phyloP scores from a whole-genome alignment of 345 rosid species.

The Heritiera littoralis region DNA sequence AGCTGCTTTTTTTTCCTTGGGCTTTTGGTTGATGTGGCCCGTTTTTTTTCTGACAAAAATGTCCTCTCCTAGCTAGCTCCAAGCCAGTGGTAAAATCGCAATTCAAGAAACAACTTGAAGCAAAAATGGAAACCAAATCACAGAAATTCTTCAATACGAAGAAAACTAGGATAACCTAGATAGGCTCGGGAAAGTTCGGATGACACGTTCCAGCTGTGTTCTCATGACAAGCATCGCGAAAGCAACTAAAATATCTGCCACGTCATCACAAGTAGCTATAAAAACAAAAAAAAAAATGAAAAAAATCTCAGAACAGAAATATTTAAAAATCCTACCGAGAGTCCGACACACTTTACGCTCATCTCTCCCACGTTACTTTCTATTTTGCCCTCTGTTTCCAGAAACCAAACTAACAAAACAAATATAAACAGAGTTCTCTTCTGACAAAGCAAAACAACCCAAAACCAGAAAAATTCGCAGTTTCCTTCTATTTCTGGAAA shows the following conservation, averaged over 20 bases:
- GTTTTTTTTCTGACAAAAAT: background rate
- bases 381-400: background rate
- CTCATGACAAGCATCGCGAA: background rate
- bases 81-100: background rate
- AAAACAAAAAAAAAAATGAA: background rate
- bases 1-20: background rate
- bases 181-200: background rate
- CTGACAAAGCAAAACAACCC: background rate
- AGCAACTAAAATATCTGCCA: background rate
- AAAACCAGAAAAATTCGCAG: background rate
- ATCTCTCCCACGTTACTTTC: background rate
- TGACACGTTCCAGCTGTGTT: constrained; percentile 9
- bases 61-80: background rate
- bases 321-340: constrained; percentile 1
- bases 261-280: background rate
- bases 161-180: constrained; percentile 8
- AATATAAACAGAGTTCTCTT: background rate
- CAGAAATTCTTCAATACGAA: background rate
- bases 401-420: background rate
- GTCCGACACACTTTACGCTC: background rate
- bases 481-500: background rate
- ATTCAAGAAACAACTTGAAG: background rate
- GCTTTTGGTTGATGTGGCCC: background rate
- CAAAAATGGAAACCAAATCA: background rate
- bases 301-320: constrained; percentile 1